Percentiles rank a stretch among this genome's conserved stretches.
Evolutionary conservation across 805 yeast genomes (phyloP).

Genomic region (Hanseniaspora lachancei): DNA sequence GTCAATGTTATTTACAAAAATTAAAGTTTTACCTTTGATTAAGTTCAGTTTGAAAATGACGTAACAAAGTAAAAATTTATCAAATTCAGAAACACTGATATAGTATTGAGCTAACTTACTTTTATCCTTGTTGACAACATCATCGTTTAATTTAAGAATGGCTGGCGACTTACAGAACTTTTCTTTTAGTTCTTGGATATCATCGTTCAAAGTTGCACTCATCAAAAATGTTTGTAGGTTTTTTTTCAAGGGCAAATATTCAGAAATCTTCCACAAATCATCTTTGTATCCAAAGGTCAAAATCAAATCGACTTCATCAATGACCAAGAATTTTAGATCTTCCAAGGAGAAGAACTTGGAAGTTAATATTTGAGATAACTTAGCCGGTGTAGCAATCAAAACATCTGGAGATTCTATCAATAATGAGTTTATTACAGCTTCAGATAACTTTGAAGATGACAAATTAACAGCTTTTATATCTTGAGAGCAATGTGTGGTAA

Average conservation of each 20-base stretch:
- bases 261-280: slow-evolving; percentile 57
- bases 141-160: slow-evolving; percentile 64
- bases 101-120: slow-evolving; percentile 69
- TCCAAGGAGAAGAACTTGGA: slow-evolving; percentile 35
- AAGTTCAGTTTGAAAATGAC: slow-evolving; percentile 80
- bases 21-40: slow-evolving; percentile 78
- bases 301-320: slow-evolving; percentile 90
- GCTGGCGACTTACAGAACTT: slow-evolving; percentile 77
- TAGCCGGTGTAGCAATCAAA: slow-evolving; percentile 76
- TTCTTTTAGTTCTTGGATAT: slow-evolving; percentile 59
- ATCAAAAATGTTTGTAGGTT: slow-evolving; percentile 78
- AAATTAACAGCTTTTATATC: slow-evolving; percentile 54
- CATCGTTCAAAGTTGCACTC: slow-evolving; percentile 92
- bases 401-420: slow-evolving; percentile 67
- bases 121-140: slow-evolving; percentile 37
- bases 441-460: slow-evolving; percentile 45
- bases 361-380: slow-evolving; percentile 45
- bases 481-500: slow-evolving; percentile 59
- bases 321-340: slow-evolving; percentile 55
- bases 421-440: slow-evolving; percentile 56
- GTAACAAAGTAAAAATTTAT: slow-evolving; percentile 78
- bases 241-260: slow-evolving; percentile 55
- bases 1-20: slow-evolving; percentile 88
- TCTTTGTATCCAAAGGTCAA: slow-evolving; percentile 82
- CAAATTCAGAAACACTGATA: slow-evolving; percentile 76